Conservation (phyloP, 192 early-diverging fungal species). For the Funneliformis geosporum region DNA sequence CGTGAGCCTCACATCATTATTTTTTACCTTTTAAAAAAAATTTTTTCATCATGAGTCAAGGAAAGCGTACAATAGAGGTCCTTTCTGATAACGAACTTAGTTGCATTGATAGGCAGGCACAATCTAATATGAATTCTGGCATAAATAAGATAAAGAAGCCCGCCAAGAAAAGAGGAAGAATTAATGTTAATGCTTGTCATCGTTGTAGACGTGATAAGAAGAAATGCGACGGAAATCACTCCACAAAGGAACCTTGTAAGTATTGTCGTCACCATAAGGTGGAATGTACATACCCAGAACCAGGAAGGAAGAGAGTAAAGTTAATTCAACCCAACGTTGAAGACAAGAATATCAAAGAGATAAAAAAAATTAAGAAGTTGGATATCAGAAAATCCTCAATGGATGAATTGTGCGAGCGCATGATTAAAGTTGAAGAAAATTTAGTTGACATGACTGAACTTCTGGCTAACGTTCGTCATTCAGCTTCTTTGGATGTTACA, state of each 20-base stretch:
- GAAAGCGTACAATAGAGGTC: not conserved
- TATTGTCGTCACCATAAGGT: not conserved
- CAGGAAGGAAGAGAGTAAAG: not conserved
- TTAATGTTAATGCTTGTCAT: not conserved
- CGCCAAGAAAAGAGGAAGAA: not conserved
- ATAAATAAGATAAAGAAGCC: not conserved
- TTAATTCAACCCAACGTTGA: not conserved
- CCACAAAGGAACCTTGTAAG: not conserved
- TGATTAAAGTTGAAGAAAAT: not conserved
- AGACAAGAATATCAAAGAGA: not conserved
- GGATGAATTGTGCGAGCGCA: not conserved
- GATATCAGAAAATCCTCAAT: not conserved
- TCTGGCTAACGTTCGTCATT: not conserved
- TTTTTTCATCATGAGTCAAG: not conserved
- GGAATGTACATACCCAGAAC: not conserved
- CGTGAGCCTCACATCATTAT: too few species aligned
- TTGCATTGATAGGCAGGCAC: not conserved
- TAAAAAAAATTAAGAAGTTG: not conserved
- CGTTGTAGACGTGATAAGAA: not conserved
- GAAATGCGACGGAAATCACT: not conserved
- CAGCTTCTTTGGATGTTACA: not conserved
- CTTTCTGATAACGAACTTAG: not conserved
- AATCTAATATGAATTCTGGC: not conserved
- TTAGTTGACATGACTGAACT: not conserved
- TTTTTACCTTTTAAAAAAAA: not conserved